Evolutionary conservation across 192 early-diverging fungal genomes (phyloP).

Genomic region (Backusella tuberculispora): DNA sequence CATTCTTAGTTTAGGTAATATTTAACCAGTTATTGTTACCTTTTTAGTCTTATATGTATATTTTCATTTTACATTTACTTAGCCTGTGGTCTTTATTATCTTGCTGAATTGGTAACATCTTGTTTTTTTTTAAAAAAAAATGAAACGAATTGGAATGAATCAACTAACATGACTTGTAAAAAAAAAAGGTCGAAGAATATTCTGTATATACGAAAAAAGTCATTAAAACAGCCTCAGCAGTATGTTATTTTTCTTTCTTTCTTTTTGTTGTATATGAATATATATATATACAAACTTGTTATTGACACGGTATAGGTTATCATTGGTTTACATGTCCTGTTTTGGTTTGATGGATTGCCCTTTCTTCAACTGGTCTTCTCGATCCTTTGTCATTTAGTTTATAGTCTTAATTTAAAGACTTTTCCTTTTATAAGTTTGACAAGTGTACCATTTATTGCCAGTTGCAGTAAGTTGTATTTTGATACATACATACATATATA

Average conservation of each 20-base stretch:
- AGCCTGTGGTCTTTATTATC: conserved; percentile 89
- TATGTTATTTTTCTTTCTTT: conserved; percentile 28
- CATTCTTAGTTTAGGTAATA: conserved; percentile 61
- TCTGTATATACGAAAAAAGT: conserved; percentile 77
- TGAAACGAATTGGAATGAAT: neutral
- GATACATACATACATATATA: neutral
- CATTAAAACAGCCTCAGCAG: conserved; percentile 64
- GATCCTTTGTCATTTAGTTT: conserved; percentile 75
- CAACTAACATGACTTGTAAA: neutral
- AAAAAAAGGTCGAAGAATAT: conserved; percentile 70
- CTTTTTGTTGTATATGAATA: neutral
- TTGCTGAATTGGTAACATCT: conserved; percentile 63
- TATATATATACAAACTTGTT: neutral
- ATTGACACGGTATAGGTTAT: conserved; percentile 47
- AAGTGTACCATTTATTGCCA: conserved; percentile 74
- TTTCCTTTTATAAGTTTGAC: conserved; percentile 86
- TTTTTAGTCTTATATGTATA: neutral
- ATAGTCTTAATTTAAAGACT: conserved; percentile 74
- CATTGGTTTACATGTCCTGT: conserved; percentile 67
- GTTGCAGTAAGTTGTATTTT: conserved; percentile 67
- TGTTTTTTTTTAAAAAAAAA: conserved; percentile 25
- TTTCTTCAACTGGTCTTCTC: conserved; percentile 72
- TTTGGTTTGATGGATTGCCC: conserved; percentile 84
- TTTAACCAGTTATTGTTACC: neutral
- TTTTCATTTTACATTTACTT: neutral